Conservation (phyloP, 768 basidiomycete genomes). For the Auriculariales sp. region DNA sequence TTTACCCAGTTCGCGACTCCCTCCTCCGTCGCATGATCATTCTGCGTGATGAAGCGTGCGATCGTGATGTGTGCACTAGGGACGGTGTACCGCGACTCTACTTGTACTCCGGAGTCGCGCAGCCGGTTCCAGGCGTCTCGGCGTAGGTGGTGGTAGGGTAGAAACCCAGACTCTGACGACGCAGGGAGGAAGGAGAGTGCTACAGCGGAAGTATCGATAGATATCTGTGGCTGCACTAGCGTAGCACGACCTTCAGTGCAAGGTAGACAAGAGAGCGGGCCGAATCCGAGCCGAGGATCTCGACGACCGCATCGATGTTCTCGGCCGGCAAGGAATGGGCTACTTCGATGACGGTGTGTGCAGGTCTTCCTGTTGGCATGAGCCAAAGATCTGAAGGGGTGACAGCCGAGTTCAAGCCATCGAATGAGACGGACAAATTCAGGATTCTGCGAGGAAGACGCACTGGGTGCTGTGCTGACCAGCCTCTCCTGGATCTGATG, state of each 20-base stretch:
- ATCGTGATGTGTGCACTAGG: neutral
- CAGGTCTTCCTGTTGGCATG: neutral
- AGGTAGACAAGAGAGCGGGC: neutral
- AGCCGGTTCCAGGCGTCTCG: neutral
- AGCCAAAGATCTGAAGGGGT: neutral
- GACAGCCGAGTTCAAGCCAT: too few relatives aligned
- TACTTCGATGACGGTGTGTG: neutral
- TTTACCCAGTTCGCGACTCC: neutral
- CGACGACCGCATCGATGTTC: neutral
- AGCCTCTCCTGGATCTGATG: neutral
- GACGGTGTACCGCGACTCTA: neutral
- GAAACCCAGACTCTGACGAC: neutral
- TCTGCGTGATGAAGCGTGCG: neutral
- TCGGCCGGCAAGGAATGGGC: neutral
- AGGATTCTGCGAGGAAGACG: too few relatives aligned
- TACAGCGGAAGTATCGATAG: neutral
- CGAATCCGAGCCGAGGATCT: neutral
- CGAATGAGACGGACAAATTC: too few relatives aligned
- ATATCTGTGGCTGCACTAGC: neutral
- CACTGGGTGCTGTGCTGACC: neutral
- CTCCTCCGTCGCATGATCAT: neutral
- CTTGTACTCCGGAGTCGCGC: neutral
- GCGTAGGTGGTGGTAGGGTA: neutral
- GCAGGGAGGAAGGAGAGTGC: neutral
- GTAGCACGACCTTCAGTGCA: neutral